Evolutionary conservation across 2,329 filamentous ascomycete species (phyloP), one percentile per base, ranked within the genome.

Genomic region (Colletotrichum phormii): DNA sequence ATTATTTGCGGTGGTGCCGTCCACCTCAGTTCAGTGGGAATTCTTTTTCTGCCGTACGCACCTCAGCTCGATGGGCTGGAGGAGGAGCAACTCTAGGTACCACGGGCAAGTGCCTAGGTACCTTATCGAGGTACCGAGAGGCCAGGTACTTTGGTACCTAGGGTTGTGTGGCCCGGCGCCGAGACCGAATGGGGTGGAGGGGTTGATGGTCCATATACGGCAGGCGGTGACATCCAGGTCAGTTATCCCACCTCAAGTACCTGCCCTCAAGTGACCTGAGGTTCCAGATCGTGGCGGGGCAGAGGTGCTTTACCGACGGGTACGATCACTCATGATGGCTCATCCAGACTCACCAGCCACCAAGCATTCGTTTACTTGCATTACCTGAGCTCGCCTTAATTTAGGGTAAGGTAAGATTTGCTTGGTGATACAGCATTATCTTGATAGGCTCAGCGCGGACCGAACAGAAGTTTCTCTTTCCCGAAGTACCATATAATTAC

Each of bases 141-240:
- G n/a, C 46, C 46, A 18, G 18, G 18, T 49, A 49, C 42, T 22
- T 49, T 18, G 7, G 37, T 67, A n/a, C n/a, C n/a, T n/a, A 67
- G 65, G 65, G 65, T 55, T 67, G 65, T 67, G 64, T 55, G 65
- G 65, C 65, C 65, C 57, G 24, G 57, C 57, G 65, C 33, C 26
- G 26, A 29, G 8, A 24, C 31, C 18, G 63, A 61, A 26, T 61
- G 60, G 67, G 60, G 57, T 7, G 67, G 67, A 26, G 67, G 60
- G 67, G 67, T 64, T 3, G 15, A 13, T 13, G 18, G n/a, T 31
- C n/a, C 18, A 15, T 18, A 60, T 11, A 3, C 7, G 46, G 67
- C 53, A 71, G 54, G 67, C 67, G 63, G 67, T 67, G 62, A 59
- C 8, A 2, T 9, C 3, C 2, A 5, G 12, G 12, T 18, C 37